A percentile compares a stretch with the other conserved stretches of the same genome.
phyloP scores from a whole-genome alignment of 768 basidiomycete genomes.

The Leccinum disarticulatum region DNA sequence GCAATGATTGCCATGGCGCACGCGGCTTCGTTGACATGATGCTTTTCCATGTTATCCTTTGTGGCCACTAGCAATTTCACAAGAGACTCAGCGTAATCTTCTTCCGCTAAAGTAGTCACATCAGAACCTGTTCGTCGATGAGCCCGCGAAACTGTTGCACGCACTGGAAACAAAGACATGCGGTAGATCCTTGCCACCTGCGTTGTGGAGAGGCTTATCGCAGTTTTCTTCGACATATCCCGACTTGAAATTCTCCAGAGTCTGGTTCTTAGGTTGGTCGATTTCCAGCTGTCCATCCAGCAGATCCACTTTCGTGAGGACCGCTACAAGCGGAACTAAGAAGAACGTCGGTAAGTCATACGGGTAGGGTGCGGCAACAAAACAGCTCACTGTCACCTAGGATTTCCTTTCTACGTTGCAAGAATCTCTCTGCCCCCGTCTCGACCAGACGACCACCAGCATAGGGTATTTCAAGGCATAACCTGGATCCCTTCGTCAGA shows the following conservation, averaged over 20 bases:
- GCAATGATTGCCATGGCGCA: background rate
- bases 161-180: too few relatives aligned
- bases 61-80: background rate
- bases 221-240: background rate
- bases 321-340: background rate
- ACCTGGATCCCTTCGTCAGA: too few relatives aligned
- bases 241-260: background rate
- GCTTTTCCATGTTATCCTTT: background rate
- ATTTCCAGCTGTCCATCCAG: background rate
- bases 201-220: background rate
- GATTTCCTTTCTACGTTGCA: background rate
- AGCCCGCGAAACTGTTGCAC: background rate
- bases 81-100: background rate
- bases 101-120: background rate
- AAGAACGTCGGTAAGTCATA: background rate
- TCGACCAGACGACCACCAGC: too few relatives aligned
- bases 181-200: background rate
- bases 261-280: background rate
- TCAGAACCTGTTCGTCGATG: background rate
- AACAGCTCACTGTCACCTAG: background rate
- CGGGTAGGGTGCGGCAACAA: background rate
- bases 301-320: background rate
- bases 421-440: background rate
- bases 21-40: background rate
- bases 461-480: too few relatives aligned